Evolutionary conservation across 495 filamentous ascomycete genomes (phyloP), one percentile per base, ranked within the genome.

Genomic region (Penicillium cataractarum): DNA sequence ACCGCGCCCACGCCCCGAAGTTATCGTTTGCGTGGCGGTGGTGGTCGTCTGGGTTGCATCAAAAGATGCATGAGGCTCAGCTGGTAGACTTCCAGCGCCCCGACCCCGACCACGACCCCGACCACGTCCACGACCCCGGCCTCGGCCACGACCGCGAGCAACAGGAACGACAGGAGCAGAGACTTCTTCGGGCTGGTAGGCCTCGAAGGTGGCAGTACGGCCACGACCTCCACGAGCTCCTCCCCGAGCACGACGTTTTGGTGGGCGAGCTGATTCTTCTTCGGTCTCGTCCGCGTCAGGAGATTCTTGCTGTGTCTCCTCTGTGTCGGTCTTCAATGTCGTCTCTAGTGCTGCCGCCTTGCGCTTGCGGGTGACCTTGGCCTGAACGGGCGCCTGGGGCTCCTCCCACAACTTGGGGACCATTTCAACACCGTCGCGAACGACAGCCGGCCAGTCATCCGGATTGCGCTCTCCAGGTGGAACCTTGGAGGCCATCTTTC

Each of bases 81-180:
- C 32, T 3, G 31, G 9, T 12, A 21, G 51, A 22, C 29, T 17
- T 4, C 31, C 51, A 21, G 24, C 31, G 7, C 51, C 51, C 35
- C 51, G 51, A 8, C 46, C 60, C 12, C 64, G 64, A 46, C 64
- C 65, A 57, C 24, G 29, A 4, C 64, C 64, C 54, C 69, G 64
- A 10, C 70, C 70, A 26, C 77, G 74, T 24, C 69, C 71, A 79
- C 71, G 84, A 77, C 72, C 82, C 68, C 68, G 87, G 80, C 71
- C 84, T 79, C 73, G 81, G 66, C 70, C 87, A 82, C 71, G 82
- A 78, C 75, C 80, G 72, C 69, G 84, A 80, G 80, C 74, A 71
- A 77, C 42, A 39, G 39, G 66, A 42, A 44, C n/a, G n/a, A n/a
- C 67, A 65, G 48, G 7, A 7, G 7, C 69, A 64, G 48, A 66